phyloP scores from a whole-genome alignment of 2,329 filamentous ascomycete species.

The Aspergillus eucalypticola region DNA sequence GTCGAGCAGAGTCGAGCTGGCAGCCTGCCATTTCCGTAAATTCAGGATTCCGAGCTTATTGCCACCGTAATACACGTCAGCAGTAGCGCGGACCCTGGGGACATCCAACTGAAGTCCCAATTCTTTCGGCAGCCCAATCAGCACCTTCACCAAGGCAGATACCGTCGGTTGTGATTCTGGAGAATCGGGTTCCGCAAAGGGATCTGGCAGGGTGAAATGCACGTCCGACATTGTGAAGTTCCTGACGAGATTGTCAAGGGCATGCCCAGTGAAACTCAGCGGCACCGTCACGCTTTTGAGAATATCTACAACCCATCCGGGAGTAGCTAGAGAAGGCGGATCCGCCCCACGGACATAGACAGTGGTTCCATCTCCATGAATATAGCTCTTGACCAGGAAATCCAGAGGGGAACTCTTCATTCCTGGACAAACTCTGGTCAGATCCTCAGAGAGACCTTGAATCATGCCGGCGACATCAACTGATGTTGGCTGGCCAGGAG shows the following conservation, averaged over 20 bases:
- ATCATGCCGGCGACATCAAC: constrained; percentile 73
- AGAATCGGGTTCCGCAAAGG: constrained; percentile 71
- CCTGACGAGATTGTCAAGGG: constrained; percentile 78
- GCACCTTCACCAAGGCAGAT: constrained; percentile 77
- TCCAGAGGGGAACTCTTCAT: constrained; percentile 82
- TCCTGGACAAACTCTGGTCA: constrained; percentile 74
- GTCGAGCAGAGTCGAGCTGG: constrained; percentile 73
- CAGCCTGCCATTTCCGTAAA: constrained; percentile 77
- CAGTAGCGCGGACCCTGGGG: constrained; percentile 70
- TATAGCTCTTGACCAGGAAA: constrained; percentile 74
- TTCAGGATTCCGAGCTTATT: constrained; percentile 80
- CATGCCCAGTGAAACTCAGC: constrained; percentile 77
- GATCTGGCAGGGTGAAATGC: constrained; percentile 80
- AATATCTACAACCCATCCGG: constrained; percentile 78
- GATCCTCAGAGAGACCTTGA: constrained; percentile 68
- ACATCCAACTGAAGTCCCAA: constrained; percentile 85
- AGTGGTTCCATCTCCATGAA: constrained; percentile 74
- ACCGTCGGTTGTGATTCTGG: constrained; percentile 75
- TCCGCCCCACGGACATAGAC: constrained; percentile 81
- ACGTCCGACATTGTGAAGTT: constrained; percentile 86
- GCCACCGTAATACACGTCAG: constrained; percentile 76
- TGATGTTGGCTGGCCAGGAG: constrained; percentile 66
- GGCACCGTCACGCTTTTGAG: constrained; percentile 80
- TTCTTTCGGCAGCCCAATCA: constrained; percentile 76
- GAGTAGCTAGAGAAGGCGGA: constrained; percentile 65